Percentiles rank a stretch among this genome's conserved stretches.
Evolutionary conservation across 208 protist species (phyloP).

Genomic region (Crithidia sp.): DNA sequence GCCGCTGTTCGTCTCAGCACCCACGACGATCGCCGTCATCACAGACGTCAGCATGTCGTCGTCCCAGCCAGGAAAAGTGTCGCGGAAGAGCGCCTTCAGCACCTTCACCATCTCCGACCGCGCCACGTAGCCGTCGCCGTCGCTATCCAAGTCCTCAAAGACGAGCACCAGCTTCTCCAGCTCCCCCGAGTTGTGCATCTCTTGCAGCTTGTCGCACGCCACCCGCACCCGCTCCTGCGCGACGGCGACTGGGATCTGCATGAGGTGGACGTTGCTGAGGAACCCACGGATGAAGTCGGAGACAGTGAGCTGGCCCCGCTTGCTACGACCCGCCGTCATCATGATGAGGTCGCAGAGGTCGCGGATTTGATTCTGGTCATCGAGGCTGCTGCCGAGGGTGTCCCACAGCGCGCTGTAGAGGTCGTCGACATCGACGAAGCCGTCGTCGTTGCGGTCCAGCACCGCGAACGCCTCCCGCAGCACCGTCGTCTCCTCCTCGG

Average conservation of each 20-base stretch:
- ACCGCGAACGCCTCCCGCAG: slow-evolving; percentile 73
- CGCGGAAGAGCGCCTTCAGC: slow-evolving; percentile 61
- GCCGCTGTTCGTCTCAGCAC: slow-evolving; percentile 45
- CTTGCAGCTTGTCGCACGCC: slow-evolving; percentile 55
- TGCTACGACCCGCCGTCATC: slow-evolving; percentile 64
- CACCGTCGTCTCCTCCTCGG: slow-evolving; percentile 65
- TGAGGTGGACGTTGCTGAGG: slow-evolving; percentile 54
- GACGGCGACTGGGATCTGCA: slow-evolving; percentile 57
- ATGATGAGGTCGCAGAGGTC: slow-evolving; percentile 84
- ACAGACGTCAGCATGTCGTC: slow-evolving; percentile 62
- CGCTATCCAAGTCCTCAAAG: slow-evolving; percentile 41
- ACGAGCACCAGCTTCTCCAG: slow-evolving; percentile 51
- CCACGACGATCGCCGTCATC: slow-evolving; percentile 70
- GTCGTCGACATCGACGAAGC: slow-evolving; percentile 65
- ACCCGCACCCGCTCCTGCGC: slow-evolving; percentile 60
- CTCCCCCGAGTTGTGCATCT: slow-evolving; percentile 70
- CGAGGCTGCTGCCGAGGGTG: slow-evolving; percentile 34
- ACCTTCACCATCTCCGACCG: slow-evolving; percentile 54
- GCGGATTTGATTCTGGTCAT: slow-evolving; percentile 67
- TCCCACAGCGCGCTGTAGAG: slow-evolving; percentile 77
- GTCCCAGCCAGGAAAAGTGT: slow-evolving; percentile 68
- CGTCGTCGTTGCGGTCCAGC: slow-evolving; percentile 81
- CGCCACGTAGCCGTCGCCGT: slow-evolving; percentile 55
- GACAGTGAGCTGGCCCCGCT: slow-evolving; percentile 54
- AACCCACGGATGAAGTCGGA: slow-evolving; percentile 71